Evolutionary conservation across 164 flowering plant genomes (phyloP), one percentile per base, ranked within the genome.

Genomic region (Annona cherimola): DNA sequence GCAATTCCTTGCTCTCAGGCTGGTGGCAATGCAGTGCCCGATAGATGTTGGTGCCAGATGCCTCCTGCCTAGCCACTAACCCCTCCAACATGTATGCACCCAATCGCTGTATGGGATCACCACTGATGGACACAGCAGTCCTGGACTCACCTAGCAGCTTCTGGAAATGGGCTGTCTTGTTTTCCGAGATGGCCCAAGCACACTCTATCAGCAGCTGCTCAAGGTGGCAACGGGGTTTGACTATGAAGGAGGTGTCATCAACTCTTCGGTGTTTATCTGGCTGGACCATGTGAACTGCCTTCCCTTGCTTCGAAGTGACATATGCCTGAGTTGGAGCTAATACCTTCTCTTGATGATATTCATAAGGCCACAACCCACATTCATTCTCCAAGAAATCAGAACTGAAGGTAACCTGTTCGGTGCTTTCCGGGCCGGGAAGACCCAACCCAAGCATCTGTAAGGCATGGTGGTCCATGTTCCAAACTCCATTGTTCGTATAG

Each of bases 1-100:
- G 88, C 77, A 91, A 75, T 46, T 91, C 94, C 42, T 82, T 79
- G 75, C 92, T 71, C 11, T 76, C 86, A 11, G 92, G 96, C 76
- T 89, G 89, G 42, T 79, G 76, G 61, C 92, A 89, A 46, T 70
- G 76, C 12, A 81, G 71, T 45, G 86, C 67, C 4, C 77, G 74
- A 69, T 82, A 84, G n/a, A 84, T 76, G 61, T 71, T 77, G 1
- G 74, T 68, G 12, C 86, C 86, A 6, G 86, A 81, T 1, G 76
- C 73, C 65, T 76, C 83, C 59, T 72, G 75, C 64, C 86, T 70
- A 6, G 86, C 84, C 4, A 77, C 81, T 59, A 84, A 75, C 19
- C 84, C 83, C 69, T 84, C 86, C 39, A 84, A 66, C 80, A 84
- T 76, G 77, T 84, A 84, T 26, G 84, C 84, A 4, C 81, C 84